These are phyloP conservation scores for Fraxinus xanthoxyloides DNA, from an alignment of 305 asterid genomes.

Conservation along the genomic window DNA sequence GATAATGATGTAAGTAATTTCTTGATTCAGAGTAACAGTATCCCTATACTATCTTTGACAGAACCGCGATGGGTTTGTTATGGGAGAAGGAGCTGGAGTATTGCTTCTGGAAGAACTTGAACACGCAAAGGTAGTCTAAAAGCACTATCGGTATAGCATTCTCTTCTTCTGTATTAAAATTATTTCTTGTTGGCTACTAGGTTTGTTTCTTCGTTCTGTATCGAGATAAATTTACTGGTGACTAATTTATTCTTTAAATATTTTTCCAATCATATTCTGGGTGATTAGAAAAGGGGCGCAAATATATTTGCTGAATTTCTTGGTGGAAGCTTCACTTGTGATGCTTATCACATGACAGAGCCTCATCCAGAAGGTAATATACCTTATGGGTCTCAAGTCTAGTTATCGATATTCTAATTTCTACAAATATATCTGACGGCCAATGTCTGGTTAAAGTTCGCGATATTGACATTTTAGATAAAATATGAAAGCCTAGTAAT, in stretches of 20 bases:
- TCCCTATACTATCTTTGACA: constrained; percentile 34
- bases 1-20: not conserved
- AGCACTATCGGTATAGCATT: not conserved
- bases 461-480: not conserved
- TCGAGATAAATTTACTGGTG: not conserved
- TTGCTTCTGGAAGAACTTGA: constrained; percentile 89
- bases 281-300: constrained; percentile 80
- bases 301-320: constrained; percentile 84
- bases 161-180: not conserved
- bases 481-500: not conserved
- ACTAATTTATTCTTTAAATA: constrained; percentile 19
- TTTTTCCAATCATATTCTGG: constrained; percentile 15
- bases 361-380: constrained; percentile 85
- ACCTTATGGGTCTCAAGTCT: not conserved
- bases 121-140: constrained; percentile 68
- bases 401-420: not conserved
- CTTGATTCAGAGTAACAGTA: constrained; percentile 8
- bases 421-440: not conserved
- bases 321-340: constrained; percentile 97
- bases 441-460: not conserved
- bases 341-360: constrained; percentile 94
- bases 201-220: not conserved
- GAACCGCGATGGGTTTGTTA: constrained; percentile 93
- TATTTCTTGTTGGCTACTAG: constrained; percentile 2
- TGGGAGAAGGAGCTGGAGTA: constrained; percentile 98